Evolutionary conservation across 352 stramenopile genomes (phyloP).

Genomic region (Phytophthora europaea): DNA sequence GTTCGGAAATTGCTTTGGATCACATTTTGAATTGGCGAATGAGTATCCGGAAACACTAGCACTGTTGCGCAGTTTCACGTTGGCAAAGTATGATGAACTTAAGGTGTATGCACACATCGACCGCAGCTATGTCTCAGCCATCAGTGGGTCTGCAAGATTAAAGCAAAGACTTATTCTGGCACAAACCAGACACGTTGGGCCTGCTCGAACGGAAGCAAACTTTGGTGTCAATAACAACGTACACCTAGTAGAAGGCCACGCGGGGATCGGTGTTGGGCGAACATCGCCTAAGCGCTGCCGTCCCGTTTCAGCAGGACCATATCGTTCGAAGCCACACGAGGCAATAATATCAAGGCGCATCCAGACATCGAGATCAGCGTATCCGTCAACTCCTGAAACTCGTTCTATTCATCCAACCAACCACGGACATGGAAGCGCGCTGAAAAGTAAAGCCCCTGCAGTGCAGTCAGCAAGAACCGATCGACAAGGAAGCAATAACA

Average conservation of each 20-base stretch:
- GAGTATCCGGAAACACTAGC: slow-evolving; percentile 66
- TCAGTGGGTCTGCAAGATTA: slow-evolving; percentile 64
- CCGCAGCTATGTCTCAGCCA: slow-evolving; percentile 74
- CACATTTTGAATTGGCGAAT: slow-evolving; percentile 66
- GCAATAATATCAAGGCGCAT: slow-evolving; percentile 43
- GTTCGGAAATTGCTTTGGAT: slow-evolving; percentile 82
- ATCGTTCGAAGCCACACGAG: slow-evolving; percentile 48
- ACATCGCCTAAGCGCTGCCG: slow-evolving; percentile 76
- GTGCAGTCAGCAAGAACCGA: slow-evolving; percentile 17
- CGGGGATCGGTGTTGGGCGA: slow-evolving; percentile 44
- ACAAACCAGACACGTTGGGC: slow-evolving; percentile 51
- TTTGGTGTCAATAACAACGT: slow-evolving; percentile 14
- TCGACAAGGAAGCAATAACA: slow-evolving; percentile 7
- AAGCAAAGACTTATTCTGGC: slow-evolving; percentile 58
- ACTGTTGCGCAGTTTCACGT: slow-evolving; percentile 67
- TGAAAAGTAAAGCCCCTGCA: slow-evolving; percentile 12
- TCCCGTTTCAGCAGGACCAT: slow-evolving; percentile 68
- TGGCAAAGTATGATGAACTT: slow-evolving; percentile 69
- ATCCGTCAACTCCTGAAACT: slow-evolving; percentile 34
- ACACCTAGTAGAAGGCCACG: slow-evolving; percentile 30
- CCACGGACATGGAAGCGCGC: neutral
- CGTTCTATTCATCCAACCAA: slow-evolving; percentile 7
- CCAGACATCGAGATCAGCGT: slow-evolving; percentile 66
- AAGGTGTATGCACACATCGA: slow-evolving; percentile 80
- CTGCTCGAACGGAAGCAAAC: slow-evolving; percentile 17